These are phyloP conservation scores for Brassica napus DNA, from an alignment of 345 rosid species.

Conservation along the genomic window DNA sequence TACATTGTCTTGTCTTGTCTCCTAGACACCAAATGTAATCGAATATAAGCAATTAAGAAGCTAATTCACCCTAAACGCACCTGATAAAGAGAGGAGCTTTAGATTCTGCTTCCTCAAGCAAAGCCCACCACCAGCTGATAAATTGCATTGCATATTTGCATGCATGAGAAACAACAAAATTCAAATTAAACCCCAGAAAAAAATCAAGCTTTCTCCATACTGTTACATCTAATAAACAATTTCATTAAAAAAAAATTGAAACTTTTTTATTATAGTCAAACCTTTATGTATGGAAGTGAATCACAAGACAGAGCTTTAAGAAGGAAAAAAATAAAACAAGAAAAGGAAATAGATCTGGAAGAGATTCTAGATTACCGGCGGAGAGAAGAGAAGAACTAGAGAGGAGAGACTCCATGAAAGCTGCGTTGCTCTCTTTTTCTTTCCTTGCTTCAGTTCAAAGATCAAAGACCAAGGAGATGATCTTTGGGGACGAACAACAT, in stretches of 20 bases:
- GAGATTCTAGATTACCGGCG: constrained; percentile 44
- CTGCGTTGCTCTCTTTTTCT: not conserved
- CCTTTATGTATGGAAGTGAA: constrained; percentile 16
- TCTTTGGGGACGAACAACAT: constrained; percentile 9
- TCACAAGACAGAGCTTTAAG: constrained; percentile 1
- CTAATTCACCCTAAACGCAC: constrained; percentile 6
- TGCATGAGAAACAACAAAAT: constrained; percentile 31
- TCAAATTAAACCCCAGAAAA: constrained; percentile 5
- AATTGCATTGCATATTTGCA: constrained; percentile 8
- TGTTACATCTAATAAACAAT: constrained; percentile 20
- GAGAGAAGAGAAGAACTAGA: constrained; percentile 40
- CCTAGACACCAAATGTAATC: not conserved
- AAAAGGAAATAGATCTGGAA: not conserved
- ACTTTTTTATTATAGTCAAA: too few species aligned
- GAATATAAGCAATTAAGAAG: constrained; percentile 1
- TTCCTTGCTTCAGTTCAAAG: not conserved
- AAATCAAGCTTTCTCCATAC: constrained; percentile 13
- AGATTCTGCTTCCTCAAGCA: constrained; percentile 33
- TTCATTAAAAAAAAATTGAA: not conserved
- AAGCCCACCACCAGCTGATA: constrained; percentile 36
- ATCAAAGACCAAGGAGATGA: constrained; percentile 8
- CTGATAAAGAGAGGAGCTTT: constrained; percentile 39
- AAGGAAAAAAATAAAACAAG: not conserved
- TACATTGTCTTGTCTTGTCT: not conserved
- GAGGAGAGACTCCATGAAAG: constrained; percentile 63